phyloP scores from a whole-genome alignment of 495 filamentous ascomycete species.

The Podospora tetraspora region DNA sequence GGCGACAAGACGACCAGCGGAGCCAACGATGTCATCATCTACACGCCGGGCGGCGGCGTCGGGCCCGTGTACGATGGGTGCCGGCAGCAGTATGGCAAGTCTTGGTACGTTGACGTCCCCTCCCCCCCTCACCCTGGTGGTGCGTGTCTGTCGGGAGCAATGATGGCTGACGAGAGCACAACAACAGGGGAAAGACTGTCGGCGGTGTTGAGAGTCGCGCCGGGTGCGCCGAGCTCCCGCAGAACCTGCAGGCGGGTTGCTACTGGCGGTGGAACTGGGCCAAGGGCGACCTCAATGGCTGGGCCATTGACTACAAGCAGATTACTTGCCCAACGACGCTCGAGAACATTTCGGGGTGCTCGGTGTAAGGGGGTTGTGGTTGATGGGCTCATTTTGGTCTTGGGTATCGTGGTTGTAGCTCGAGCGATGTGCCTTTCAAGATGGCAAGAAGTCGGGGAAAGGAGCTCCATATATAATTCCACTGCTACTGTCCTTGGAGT shows the following conservation, averaged over 20 bases:
- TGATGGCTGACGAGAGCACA: neutral
- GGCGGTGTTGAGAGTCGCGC: neutral
- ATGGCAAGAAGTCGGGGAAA: neutral
- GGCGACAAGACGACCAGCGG: conserved; percentile 7
- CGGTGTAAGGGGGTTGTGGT: neutral
- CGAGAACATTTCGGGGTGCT: conserved; percentile 11
- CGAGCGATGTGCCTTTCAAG: neutral
- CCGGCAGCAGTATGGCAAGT: conserved; percentile 14
- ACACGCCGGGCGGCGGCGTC: conserved; percentile 14
- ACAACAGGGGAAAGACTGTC: conserved; percentile 7
- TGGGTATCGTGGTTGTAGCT: neutral
- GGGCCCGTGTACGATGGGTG: conserved; percentile 12
- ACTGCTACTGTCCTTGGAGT: neutral
- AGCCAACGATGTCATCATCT: conserved; percentile 14
- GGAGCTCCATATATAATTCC: neutral
- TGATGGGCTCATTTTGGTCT: neutral
- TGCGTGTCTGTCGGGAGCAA: neutral
- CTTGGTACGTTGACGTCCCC: conserved; percentile 6
- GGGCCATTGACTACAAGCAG: conserved; percentile 11
- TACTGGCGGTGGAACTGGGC: conserved; percentile 13
- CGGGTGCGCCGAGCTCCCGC: conserved; percentile 7
- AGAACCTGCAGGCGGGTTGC: conserved; percentile 13
- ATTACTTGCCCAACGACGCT: conserved; percentile 6
- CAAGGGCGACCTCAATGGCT: conserved; percentile 8
- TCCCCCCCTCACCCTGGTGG: too few species aligned